phyloP scores from a whole-genome alignment of 495 filamentous ascomycete genomes.

The Penicillium silybi region DNA sequence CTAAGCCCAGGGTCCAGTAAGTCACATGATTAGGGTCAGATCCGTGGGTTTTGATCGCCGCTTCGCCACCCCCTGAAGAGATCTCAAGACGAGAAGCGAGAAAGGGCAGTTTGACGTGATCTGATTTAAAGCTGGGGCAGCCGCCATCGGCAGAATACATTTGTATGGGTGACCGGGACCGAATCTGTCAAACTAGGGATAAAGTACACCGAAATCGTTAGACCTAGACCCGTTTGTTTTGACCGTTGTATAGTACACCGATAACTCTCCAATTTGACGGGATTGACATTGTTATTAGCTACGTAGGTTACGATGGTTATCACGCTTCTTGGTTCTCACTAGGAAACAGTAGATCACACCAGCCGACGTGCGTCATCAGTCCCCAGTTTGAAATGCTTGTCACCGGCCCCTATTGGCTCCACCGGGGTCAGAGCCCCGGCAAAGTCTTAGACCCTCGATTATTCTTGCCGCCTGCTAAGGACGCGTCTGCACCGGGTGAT shows the following conservation, averaged over 20 bases:
- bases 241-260: not conserved
- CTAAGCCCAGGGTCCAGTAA: not conserved
- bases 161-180: not conserved
- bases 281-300: not conserved
- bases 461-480: not conserved
- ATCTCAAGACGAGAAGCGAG: not conserved
- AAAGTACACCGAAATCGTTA: not conserved
- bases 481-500: not conserved
- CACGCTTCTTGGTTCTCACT: not conserved
- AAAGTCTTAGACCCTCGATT: not conserved
- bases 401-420: constrained; percentile 1
- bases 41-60: not conserved
- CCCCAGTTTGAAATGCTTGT: constrained; percentile 5
- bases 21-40: not conserved
- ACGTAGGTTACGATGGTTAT: not conserved
- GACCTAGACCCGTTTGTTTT: too few relatives aligned
- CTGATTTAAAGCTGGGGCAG: not conserved
- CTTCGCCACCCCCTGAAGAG: not conserved
- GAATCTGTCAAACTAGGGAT: not conserved
- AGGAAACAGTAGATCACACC: not conserved
- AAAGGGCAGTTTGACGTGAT: not conserved
- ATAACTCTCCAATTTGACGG: not conserved
- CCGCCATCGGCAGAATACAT: not conserved
- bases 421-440: not conserved
- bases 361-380: constrained; percentile 1